Conservation (phyloP, 441 rosid genomes). For the Populus hybrid region DNA sequence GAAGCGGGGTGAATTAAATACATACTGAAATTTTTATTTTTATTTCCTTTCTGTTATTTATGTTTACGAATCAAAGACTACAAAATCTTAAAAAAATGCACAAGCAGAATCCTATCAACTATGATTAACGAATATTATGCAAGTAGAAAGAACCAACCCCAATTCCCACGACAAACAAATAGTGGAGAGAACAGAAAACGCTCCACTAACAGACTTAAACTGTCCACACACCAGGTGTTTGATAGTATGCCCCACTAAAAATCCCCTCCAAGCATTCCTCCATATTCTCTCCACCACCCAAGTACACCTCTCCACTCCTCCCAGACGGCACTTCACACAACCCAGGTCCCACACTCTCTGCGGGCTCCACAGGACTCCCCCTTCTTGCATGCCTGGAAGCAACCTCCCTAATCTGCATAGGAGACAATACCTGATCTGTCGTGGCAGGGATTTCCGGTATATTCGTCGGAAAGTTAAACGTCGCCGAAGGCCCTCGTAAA, state of each 20-base stretch:
- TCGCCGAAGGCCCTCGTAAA: slow-evolving; percentile 39
- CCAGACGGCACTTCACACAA: neutral
- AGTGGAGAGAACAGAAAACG: too few relatives aligned
- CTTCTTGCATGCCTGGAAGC: slow-evolving; percentile 39
- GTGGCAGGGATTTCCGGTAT: slow-evolving; percentile 37
- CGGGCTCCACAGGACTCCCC: neutral
- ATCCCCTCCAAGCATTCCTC: slow-evolving; percentile 6
- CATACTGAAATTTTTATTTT: too few relatives aligned
- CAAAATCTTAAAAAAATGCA: neutral
- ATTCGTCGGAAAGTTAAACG: slow-evolving; percentile 37
- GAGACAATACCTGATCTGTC: slow-evolving; percentile 15
- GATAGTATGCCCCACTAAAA: slow-evolving; percentile 23
- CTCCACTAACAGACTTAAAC: neutral
- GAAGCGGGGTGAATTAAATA: neutral
- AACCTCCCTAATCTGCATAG: slow-evolving; percentile 37
- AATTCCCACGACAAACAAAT: neutral
- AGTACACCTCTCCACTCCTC: neutral
- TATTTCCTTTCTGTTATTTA: too few relatives aligned
- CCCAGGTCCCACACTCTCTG: neutral
- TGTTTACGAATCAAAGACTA: neutral
- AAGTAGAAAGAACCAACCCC: neutral
- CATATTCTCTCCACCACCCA: neutral
- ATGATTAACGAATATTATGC: neutral
- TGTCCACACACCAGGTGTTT: slow-evolving; percentile 30
- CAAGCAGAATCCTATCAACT: neutral